These are phyloP conservation scores for Trichoderma sp. DNA, from an alignment of 2,329 filamentous ascomycete species.

Conservation along the genomic window DNA sequence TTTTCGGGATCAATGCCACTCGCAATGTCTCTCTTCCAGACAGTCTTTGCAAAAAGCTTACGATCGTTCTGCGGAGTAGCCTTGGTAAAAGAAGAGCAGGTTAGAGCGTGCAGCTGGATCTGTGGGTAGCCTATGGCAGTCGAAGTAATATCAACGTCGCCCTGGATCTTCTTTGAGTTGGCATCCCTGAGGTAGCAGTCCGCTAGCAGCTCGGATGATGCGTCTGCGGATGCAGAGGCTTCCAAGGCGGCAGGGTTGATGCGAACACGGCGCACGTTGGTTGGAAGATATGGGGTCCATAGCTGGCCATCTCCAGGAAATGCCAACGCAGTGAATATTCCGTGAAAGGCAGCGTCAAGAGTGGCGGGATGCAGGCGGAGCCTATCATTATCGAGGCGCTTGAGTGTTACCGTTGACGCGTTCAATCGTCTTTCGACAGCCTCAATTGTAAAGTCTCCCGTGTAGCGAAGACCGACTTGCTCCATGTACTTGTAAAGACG, in stretches of 20 bases:
- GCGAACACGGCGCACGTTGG: background rate
- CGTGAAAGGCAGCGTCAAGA: background rate
- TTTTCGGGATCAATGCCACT: background rate
- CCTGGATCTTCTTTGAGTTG: background rate
- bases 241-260: background rate
- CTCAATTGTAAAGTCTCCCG: background rate
- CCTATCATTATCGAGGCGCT: background rate
- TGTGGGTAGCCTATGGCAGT: background rate
- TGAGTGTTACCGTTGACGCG: background rate
- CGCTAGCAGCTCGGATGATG: background rate
- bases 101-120: background rate
- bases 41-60: background rate
- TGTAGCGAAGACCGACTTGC: background rate
- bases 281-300: background rate
- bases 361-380: background rate
- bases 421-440: background rate
- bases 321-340: background rate
- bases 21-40: background rate
- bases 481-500: background rate
- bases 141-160: background rate
- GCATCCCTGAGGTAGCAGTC: background rate
- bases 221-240: background rate
- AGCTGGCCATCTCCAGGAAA: background rate
- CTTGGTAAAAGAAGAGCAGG: background rate
- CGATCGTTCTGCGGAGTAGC: background rate